Evolutionary conservation across 345 rosid species (phyloP), one percentile per base, ranked within the genome.

Genomic region (Gossypium bickii): DNA sequence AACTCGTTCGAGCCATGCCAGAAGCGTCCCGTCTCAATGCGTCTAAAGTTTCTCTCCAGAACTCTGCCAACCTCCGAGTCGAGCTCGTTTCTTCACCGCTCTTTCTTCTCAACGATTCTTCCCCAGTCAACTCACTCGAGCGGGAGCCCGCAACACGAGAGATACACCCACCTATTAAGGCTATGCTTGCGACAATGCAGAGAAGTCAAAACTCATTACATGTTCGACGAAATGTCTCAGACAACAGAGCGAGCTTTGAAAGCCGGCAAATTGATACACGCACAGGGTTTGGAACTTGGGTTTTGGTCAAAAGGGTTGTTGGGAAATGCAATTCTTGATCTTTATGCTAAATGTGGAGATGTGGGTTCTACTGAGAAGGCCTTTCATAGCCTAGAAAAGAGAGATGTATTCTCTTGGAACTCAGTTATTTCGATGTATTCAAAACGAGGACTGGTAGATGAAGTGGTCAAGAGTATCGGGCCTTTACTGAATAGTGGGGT

Each of bases 201-300:
- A 74, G 67, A 65, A 68, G 12, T 85, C 61, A 85, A 79, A 60
- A 74, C 87, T 78, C 92, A 74, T 71, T 78, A 81, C 73, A 10
- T 76, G 90, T 89, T 94, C 89, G 97, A 90, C 83, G 89, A 78
- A 89, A 89, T 82, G 86, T 82, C 93, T 75, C 88, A 85, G 0
- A 85, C 84, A 75, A 67, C 80, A n/a, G 58, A 57, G 22, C 85
- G 53, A 10, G 80, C 82, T 74, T 83, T 81, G 45, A 78, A 67
- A 71, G 61, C 74, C 11, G 79, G 86, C 25, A 87, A 82, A 85
- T 70, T 87, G 74, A 78, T 88, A 51, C 97, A 92, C 72, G 81
- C 89, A 22, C 83, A 63, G 75, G 78, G 84, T 81, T 65, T 85
- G 74, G 79, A 60, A 78, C 77, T 85, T 76, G 93, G 95, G 55